Conservation (phyloP, 805 yeast species). For the Yamadazyma paraphyllophila region DNA sequence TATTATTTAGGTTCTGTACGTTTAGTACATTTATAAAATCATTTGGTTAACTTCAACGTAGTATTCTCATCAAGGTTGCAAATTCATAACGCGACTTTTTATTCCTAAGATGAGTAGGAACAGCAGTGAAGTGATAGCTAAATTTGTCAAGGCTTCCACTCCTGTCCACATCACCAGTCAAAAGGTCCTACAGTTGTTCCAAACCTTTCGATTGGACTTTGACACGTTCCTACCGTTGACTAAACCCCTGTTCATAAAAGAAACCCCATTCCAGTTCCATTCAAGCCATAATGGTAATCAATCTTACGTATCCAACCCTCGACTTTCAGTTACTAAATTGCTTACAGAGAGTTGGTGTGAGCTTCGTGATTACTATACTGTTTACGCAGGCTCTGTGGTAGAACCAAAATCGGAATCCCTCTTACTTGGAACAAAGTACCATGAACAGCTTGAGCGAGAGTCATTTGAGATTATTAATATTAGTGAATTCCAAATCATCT, state of each 20-base stretch:
- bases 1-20: not conserved
- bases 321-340: conserved; percentile 60
- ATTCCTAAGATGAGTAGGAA: not conserved
- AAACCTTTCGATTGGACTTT: conserved; percentile 9
- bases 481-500: conserved; percentile 9
- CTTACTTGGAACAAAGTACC: conserved; percentile 47
- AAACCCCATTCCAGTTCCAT: conserved; percentile 25
- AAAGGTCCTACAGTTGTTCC: conserved; percentile 11
- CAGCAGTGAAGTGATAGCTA: conserved; percentile 2
- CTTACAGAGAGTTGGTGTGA: conserved; percentile 70
- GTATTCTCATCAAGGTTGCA: not conserved
- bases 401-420: conserved; percentile 37
- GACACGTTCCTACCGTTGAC: conserved; percentile 12
- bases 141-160: conserved; percentile 1
- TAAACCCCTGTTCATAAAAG: conserved; percentile 15
- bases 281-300: conserved; percentile 22
- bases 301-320: conserved; percentile 24
- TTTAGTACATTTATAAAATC: not conserved
- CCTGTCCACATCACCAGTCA: conserved; percentile 6
- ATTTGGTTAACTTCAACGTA: too few relatives aligned
- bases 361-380: conserved; percentile 49
- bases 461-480: conserved; percentile 39
- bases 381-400: conserved; percentile 43
- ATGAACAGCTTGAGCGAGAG: conserved; percentile 45
- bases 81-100: not conserved